Evolutionary conservation across 352 stramenopile species (phyloP).

Genomic region (Phytophthora pinifolia): DNA sequence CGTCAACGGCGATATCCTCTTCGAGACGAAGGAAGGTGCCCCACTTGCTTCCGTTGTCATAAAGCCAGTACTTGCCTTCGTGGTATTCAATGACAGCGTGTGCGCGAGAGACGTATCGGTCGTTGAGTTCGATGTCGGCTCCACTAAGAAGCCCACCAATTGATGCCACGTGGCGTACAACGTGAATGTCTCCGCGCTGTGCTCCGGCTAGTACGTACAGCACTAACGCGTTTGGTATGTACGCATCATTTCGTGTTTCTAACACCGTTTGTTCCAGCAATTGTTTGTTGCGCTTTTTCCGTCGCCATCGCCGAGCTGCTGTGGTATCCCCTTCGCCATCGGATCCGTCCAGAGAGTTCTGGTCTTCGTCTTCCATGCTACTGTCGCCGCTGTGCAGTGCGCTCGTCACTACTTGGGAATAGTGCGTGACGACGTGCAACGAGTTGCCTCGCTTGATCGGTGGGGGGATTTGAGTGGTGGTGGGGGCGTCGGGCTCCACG

Average conservation of each 20-base stretch:
- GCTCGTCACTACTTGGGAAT: slow-evolving; percentile 40
- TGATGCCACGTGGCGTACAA: slow-evolving; percentile 65
- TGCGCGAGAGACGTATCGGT: slow-evolving; percentile 52
- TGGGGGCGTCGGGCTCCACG: neutral
- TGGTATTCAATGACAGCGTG: slow-evolving; percentile 77
- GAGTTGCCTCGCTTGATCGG: slow-evolving; percentile 28
- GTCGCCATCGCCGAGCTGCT: slow-evolving; percentile 53
- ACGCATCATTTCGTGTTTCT: slow-evolving; percentile 49
- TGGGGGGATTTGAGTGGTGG: neutral
- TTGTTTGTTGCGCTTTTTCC: slow-evolving; percentile 77
- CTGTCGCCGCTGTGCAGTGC: slow-evolving; percentile 13
- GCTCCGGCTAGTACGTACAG: slow-evolving; percentile 78
- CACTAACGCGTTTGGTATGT: slow-evolving; percentile 60
- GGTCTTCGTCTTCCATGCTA: slow-evolving; percentile 22
- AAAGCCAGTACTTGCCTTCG: slow-evolving; percentile 72
- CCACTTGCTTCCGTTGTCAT: slow-evolving; percentile 68
- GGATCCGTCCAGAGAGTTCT: slow-evolving; percentile 2
- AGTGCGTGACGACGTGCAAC: slow-evolving; percentile 13
- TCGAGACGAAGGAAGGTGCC: slow-evolving; percentile 77
- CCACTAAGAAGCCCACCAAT: slow-evolving; percentile 54
- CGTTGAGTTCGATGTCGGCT: slow-evolving; percentile 73
- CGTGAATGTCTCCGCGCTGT: slow-evolving; percentile 76
- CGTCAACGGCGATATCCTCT: slow-evolving; percentile 63
- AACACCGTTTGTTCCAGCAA: slow-evolving; percentile 61
- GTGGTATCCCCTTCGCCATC: slow-evolving; percentile 16